phyloP scores from a whole-genome alignment of 441 rosid genomes.

The Gossypium schwendimanii region DNA sequence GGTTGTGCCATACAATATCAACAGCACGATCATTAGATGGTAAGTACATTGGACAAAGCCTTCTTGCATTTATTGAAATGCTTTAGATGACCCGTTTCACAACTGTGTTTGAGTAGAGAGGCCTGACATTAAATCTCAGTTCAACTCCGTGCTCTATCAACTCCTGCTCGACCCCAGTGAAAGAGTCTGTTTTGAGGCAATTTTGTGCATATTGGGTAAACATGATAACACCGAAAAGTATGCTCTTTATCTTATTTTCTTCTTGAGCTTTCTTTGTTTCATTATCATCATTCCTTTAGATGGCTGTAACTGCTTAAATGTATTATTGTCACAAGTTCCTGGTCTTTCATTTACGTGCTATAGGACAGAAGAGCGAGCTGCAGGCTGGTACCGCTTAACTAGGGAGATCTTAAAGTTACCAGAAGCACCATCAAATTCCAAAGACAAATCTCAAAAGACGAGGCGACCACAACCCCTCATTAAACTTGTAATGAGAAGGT shows the following conservation, averaged over 20 bases:
- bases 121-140: slow-evolving; percentile 86
- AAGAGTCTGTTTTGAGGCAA: slow-evolving; percentile 98
- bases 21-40: slow-evolving; percentile 96
- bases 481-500: slow-evolving; percentile 99
- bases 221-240: slow-evolving; percentile 74
- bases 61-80: slow-evolving; percentile 14
- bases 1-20: slow-evolving; percentile 80
- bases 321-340: not conserved
- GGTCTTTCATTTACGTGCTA: slow-evolving; percentile 20
- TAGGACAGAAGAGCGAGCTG: slow-evolving; percentile 95
- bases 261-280: not conserved
- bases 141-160: slow-evolving; percentile 89
- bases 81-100: slow-evolving; percentile 20
- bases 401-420: slow-evolving; percentile 96
- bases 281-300: slow-evolving; percentile 3
- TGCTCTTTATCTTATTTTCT: slow-evolving; percentile 11
- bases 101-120: slow-evolving; percentile 40
- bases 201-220: slow-evolving; percentile 85
- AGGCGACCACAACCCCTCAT: slow-evolving; percentile 97
- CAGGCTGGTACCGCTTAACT: slow-evolving; percentile 97
- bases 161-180: slow-evolving; percentile 97
- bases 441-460: slow-evolving; percentile 83
- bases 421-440: slow-evolving; percentile 78
- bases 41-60: slow-evolving; percentile 23
- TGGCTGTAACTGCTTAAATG: not conserved